Base-by-base conservation (phyloP, 2,329 filamentous ascomycete species). In the Talaromyces funiculosus region DNA sequence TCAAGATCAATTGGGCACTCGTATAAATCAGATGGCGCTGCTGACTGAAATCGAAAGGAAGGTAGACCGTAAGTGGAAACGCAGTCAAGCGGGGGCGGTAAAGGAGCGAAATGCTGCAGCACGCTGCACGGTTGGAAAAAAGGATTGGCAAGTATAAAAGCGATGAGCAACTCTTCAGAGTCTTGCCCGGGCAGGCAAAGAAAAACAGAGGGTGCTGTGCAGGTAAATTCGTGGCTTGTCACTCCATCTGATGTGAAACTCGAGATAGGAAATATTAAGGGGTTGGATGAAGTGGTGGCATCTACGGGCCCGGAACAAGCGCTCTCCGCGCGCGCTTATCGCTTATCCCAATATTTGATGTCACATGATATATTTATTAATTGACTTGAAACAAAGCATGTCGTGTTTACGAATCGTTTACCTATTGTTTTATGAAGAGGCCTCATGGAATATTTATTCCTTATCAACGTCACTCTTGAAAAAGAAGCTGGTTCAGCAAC, bases 271-370 rank as follows among this genome's bases (percentile, higher is more conserved):
- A 59, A 40, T 40, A 38, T 31, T 59, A 51, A 51, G 33, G 47
- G 57, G 57, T 31, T 49, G 38, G 40, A 14, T 47, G 43, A 49
- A 49, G n/a, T 26, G 43, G 40, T 59, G 47, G 57, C 57, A 59
- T 51, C 18, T 60, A 49, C 47, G 38, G 49, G 29, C 45, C 60
- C 62, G 59, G 69, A 70, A 70, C 70, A 74, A 71, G 71, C 72
- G 72, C 72, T 67, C 69, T 71, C 71, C 72, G 72, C 72, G 72
- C 72, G 72, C 66, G 62, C 53, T 55, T 59, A 37, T 51, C 18
- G 18, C 40, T 31, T 54, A 54, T 54, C 49, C 22, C 8, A 14
- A 20, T n/a, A 37, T 54, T 51, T 60, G 57, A 54, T 35, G 33
- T 54, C 51, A 54, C 51, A 54, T 54, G 51, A 54, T 54, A 12